Evolutionary conservation across 1,284 basidiomycete genomes (phyloP).

Genomic region (Fomitopsis betulina): DNA sequence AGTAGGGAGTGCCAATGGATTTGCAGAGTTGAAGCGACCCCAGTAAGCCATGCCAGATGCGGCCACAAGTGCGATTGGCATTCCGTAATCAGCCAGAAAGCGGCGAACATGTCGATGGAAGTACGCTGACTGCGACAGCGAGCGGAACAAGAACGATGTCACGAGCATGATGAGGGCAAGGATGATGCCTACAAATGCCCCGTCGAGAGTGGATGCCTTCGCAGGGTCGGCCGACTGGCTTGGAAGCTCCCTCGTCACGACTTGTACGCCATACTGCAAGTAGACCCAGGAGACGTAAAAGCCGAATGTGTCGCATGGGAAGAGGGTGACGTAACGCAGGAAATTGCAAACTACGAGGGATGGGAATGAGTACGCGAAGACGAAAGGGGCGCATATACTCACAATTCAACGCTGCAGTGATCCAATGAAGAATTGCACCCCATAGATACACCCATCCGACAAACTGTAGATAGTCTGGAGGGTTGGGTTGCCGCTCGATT

Average conservation of each 20-base stretch:
- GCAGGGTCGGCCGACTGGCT: constrained; percentile 22
- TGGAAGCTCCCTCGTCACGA: constrained; percentile 70
- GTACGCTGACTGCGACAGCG: constrained; percentile 56
- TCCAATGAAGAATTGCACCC: constrained; percentile 91
- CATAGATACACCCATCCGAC: constrained; percentile 92
- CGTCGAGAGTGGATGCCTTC: constrained; percentile 35
- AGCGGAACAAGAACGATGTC: constrained; percentile 69
- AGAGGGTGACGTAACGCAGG: constrained; percentile 82
- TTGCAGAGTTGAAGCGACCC: constrained; percentile 69
- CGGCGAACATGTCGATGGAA: constrained; percentile 71
- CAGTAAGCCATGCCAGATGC: constrained; percentile 79
- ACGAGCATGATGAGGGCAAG: constrained; percentile 76
- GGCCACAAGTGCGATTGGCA: constrained; percentile 80
- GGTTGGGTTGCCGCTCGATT: constrained; percentile 48
- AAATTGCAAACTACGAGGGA: constrained; percentile 67
- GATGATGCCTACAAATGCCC: constrained; percentile 70
- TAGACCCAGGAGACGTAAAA: constrained; percentile 90
- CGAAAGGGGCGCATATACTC: constrained; percentile 20
- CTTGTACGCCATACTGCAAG: constrained; percentile 86
- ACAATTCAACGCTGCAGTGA: constrained; percentile 84
- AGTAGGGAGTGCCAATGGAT: constrained; percentile 66
- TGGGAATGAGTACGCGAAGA: background rate
- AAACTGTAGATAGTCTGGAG: constrained; percentile 81
- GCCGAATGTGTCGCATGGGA: constrained; percentile 93
- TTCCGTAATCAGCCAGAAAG: constrained; percentile 84